Base-by-base conservation (phyloP, 1,284 basidiomycete species). In the Apiotrichum gamsii region DNA sequence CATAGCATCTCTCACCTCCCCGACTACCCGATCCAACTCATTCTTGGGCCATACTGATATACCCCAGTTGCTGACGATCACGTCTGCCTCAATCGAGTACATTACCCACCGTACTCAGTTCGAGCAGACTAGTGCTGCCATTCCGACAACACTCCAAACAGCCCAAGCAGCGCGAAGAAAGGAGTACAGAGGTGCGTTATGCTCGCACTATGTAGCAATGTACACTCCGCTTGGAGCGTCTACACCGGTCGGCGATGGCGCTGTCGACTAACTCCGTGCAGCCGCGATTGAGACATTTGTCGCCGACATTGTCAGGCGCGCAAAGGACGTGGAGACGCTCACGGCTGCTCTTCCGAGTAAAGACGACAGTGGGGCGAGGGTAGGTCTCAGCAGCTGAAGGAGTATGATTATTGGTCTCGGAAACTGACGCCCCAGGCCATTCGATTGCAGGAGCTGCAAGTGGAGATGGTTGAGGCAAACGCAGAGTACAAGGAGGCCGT, bases 21-120 rank as follows among this genome's bases (percentile, higher is more conserved):
- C n/a, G n/a, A n/a, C n/a, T n/a, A n/a, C n/a, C n/a, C n/a, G n/a
- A n/a, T n/a, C n/a, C n/a, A n/a, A n/a, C n/a, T n/a, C n/a, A n/a
- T n/a, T n/a, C n/a, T n/a, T n/a, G n/a, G n/a, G n/a, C n/a, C n/a
- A n/a, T n/a, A 11, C 25, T 28, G 25, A 28, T 11, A 28, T 20
- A 40, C 28, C 34, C 4, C 52, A 72, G 70, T 62, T 72, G 23
- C 54, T 72, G 36, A 67, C 65, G 23, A 65, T 71, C 56, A 65
- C 69, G n/a, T 62, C 67, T 24, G 61, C 64, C 11, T 69, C 69
- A 14, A 66, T 72, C 56, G 63, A 69, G 37, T 72, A 71, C 42
- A 69, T 72, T 29, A 69, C 67, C 29, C 62, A 63, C 47, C 52
- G 60, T n/a, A 66, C 70, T 11, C 61, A 65, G 43, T 71, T 72